Base-by-base conservation (phyloP, 441 rosid genomes). In the Gossypium schwendimanii region DNA sequence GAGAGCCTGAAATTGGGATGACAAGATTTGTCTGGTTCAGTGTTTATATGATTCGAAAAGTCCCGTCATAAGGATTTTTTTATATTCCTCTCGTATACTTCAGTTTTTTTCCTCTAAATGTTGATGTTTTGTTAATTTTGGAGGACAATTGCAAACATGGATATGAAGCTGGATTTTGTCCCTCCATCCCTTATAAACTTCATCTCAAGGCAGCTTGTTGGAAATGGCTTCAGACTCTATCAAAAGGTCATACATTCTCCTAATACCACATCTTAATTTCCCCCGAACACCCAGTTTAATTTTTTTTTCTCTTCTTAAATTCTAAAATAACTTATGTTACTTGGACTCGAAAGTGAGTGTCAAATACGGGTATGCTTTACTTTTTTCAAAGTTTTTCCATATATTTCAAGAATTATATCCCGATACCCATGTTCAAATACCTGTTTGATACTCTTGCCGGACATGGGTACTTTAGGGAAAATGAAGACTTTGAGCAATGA, bases 111-210 rank as follows among this genome's bases (percentile, higher is more conserved):
- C 36, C 7, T 31, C 7, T 5, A 31, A 31, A 31, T 31, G 7
- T 31, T 31, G 7, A 31, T 4, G 36, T 31, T 5, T 31, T 31
- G 36, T 31, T 31, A 31, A 69, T 70, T 79, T 78, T 83, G 83
- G 70, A 95, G 99, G 87, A 85, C 85, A 17, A 91, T 95, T 44
- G 85, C 84, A 44, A 91, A 77, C 73, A 41, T 91, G 81, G 98
- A 95, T 85, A 58, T 91, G 76, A 95, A 91, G 92, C 69, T 95
- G 79, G 98, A 91, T 63, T 84, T 95, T 61, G 87, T 93, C 28
- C 99, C 98, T 74, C 91, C 97, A 53, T 81, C 88, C 69, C 89
- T 95, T 18, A 84, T 95, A 70, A 95, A 95, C 81, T 93, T 95
- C 47, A 81, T 91, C 68, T 81, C 97, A 24, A 89, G 98, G 83